These are phyloP conservation scores for Nicotiana benthamiana DNA, from an alignment of 257 asterid species.

Conservation along the genomic window DNA sequence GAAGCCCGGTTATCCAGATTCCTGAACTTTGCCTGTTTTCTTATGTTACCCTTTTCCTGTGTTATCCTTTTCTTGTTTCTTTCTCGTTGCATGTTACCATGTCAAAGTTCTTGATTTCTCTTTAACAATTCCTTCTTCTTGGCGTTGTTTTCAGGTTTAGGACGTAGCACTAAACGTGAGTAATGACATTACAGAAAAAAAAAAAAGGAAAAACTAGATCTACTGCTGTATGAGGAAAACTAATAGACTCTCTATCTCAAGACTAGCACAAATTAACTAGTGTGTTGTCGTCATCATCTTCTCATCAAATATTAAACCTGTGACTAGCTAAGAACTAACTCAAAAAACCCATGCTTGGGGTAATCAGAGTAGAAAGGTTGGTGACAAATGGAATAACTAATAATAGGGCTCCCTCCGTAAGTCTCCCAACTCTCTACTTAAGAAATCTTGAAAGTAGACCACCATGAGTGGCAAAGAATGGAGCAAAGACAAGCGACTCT, in stretches of 20 bases:
- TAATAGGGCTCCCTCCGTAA: not conserved
- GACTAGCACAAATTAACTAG: not conserved
- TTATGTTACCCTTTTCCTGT: not conserved
- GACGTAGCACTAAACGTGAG: not conserved
- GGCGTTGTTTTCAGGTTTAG: slow-evolving; percentile 58
- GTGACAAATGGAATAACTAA: not conserved
- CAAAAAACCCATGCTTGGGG: not conserved
- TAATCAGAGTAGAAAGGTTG: not conserved
- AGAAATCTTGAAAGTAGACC: not conserved
- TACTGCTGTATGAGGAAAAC: not conserved
- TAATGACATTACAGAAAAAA: not conserved
- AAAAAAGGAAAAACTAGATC: not conserved
- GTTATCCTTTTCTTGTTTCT: not conserved
- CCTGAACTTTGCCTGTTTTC: not conserved
- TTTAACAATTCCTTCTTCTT: slow-evolving; percentile 26
- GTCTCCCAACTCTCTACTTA: not conserved
- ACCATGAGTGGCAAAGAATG: not conserved
- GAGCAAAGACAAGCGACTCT: not conserved
- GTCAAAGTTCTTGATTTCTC: not conserved
- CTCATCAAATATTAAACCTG: not conserved
- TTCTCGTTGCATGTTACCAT: not conserved
- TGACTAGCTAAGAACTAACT: not conserved
- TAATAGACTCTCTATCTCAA: not conserved
- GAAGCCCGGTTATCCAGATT: not conserved
- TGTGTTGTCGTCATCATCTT: not conserved